Percentiles rank a stretch among this genome's conserved stretches.
These are phyloP conservation scores for Myriosclerotinia duriaeana DNA, from an alignment of 2,329 filamentous ascomycete species.

Conservation along the genomic window DNA sequence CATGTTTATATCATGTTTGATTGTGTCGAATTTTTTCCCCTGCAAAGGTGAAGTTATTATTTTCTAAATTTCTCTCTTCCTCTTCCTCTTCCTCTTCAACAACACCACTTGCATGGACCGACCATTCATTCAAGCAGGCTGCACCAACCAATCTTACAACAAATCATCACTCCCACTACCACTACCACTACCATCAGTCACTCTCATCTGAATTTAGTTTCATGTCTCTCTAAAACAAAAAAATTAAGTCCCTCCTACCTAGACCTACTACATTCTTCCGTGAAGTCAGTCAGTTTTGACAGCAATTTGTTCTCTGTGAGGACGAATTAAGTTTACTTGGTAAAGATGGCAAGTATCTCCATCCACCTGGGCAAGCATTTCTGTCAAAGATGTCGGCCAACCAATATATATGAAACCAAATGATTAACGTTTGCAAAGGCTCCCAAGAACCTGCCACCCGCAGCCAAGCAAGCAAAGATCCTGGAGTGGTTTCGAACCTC, in stretches of 20 bases:
- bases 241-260: neutral
- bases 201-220: neutral
- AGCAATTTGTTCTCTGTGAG: neutral
- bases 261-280: neutral
- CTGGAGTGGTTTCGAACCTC: conserved; percentile 59
- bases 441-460: conserved; percentile 57
- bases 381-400: neutral
- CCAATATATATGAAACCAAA: conserved; percentile 12
- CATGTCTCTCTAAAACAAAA: neutral
- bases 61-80: neutral
- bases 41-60: neutral
- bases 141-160: neutral
- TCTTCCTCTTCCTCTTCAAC: neutral
- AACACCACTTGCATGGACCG: neutral
- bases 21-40: neutral
- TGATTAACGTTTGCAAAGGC: conserved; percentile 35
- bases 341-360: conserved; percentile 13
- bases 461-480: conserved; percentile 58
- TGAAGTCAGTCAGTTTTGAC: neutral
- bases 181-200: neutral
- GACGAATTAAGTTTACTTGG: neutral
- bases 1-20: no score
- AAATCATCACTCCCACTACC: neutral
- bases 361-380: neutral
- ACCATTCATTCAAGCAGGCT: neutral